These are phyloP conservation scores for Penicillium occitanis DNA, from an alignment of 2,329 filamentous ascomycete species.

Conservation along the genomic window DNA sequence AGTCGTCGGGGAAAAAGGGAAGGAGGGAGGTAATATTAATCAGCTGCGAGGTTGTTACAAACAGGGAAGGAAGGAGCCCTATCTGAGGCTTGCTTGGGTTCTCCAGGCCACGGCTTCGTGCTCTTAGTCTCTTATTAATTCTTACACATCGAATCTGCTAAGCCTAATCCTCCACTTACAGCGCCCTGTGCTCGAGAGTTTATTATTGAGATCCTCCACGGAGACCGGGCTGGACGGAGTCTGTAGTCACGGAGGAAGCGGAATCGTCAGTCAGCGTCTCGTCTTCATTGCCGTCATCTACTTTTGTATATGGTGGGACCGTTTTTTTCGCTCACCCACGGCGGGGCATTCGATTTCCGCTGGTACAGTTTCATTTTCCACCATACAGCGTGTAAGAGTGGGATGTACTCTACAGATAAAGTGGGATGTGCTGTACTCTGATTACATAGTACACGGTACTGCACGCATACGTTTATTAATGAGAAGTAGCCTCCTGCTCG, in stretches of 20 bases:
- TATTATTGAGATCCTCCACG: not conserved
- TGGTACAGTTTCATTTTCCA: not conserved
- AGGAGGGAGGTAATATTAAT: conserved; percentile 18
- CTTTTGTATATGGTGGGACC: not conserved
- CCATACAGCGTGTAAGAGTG: not conserved
- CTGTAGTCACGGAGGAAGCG: not conserved
- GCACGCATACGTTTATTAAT: not conserved
- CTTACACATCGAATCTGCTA: conserved; percentile 11
- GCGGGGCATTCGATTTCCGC: not conserved
- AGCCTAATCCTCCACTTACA: not conserved
- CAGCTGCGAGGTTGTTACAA: conserved; percentile 17
- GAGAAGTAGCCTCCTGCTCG: not conserved
- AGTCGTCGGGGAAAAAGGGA: conserved; percentile 10
- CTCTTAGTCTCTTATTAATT: not conserved
- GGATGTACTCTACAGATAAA: not conserved
- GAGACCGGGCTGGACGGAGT: conserved; percentile 2
- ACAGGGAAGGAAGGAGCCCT: conserved; percentile 4
- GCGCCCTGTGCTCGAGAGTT: not conserved
- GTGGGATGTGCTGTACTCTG: not conserved
- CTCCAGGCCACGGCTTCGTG: not conserved
- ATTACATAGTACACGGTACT: not conserved
- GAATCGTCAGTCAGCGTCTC: not conserved
- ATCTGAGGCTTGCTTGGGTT: not conserved
- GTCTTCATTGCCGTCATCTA: not conserved
- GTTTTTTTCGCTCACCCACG: conserved; percentile 6